Conservation (phyloP, 2,329 filamentous ascomycete species). For the Talaromyces verruculosus region DNA sequence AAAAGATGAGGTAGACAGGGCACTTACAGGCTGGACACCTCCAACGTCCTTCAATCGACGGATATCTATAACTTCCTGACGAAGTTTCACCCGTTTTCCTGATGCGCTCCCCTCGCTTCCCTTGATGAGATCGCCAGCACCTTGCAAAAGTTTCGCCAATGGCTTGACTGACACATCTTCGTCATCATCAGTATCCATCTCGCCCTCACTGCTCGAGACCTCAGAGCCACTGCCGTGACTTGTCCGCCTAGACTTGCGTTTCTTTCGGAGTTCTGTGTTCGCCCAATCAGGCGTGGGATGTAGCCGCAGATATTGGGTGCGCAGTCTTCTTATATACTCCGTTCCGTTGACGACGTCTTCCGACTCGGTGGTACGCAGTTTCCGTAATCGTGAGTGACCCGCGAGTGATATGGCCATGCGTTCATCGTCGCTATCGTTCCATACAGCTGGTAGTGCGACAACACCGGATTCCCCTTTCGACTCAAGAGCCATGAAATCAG, state of each 20-base stretch:
- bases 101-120: constrained; percentile 48
- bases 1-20: neutral
- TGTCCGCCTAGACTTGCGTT: constrained; percentile 36
- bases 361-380: constrained; percentile 74
- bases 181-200: constrained; percentile 59
- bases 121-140: constrained; percentile 65
- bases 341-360: constrained; percentile 85
- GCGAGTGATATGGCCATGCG: constrained; percentile 79
- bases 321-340: constrained; percentile 78
- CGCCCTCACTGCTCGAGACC: constrained; percentile 46
- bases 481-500: constrained; percentile 43
- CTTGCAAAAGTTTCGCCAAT: constrained; percentile 75
- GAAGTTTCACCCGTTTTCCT: constrained; percentile 67
- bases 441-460: constrained; percentile 48
- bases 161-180: constrained; percentile 65
- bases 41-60: constrained; percentile 84
- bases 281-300: constrained; percentile 65
- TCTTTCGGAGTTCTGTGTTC: constrained; percentile 50
- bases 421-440: constrained; percentile 97
- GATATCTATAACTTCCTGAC: constrained; percentile 86
- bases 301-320: constrained; percentile 69
- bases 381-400: constrained; percentile 71
- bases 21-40: constrained; percentile 65
- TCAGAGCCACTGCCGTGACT: constrained; percentile 32
- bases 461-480: constrained; percentile 25